Conservation (phyloP, 2,329 filamentous ascomycete species). For the Aspergillus persii region DNA sequence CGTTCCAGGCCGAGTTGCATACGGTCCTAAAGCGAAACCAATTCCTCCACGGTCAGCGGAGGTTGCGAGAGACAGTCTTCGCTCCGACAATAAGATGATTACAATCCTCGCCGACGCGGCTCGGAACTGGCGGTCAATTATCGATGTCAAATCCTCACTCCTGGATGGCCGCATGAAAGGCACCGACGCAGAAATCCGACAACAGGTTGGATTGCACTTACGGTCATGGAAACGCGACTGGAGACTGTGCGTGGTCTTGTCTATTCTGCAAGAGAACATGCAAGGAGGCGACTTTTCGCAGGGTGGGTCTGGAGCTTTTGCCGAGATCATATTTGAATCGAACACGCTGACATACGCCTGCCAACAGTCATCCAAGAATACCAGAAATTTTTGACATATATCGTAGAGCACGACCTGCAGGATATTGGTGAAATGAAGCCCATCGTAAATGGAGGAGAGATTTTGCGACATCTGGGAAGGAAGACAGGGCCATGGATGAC, state of each 20-base stretch:
- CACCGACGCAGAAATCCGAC: conserved; percentile 34
- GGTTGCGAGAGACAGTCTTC: conserved; percentile 74
- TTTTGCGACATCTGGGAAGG: conserved; percentile 64
- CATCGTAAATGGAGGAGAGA: conserved; percentile 71
- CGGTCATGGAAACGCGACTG: conserved; percentile 39
- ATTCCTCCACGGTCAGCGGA: conserved; percentile 60
- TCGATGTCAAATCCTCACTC: conserved; percentile 52
- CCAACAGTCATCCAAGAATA: conserved; percentile 51
- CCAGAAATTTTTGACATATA: conserved; percentile 51
- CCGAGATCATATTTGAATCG: conserved; percentile 7
- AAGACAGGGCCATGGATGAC: conserved; percentile 80
- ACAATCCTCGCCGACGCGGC: conserved; percentile 66
- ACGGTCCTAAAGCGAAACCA: conserved; percentile 49
- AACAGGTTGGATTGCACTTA: conserved; percentile 35
- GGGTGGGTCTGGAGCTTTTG: conserved; percentile 28
- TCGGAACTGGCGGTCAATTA: conserved; percentile 63
- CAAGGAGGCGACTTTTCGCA: conserved; percentile 26
- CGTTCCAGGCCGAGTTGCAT: conserved; percentile 38
- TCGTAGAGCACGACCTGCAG: conserved; percentile 50
- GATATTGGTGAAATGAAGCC: conserved; percentile 57
- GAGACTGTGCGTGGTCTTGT: conserved; percentile 39
- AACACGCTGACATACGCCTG: conserved; percentile 11
- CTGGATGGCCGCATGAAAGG: conserved; percentile 26
- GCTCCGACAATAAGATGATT: conserved; percentile 71
- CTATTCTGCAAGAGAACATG: conserved; percentile 41